Evolutionary conservation across 108 stramenopile species (phyloP).

Genomic region (Epithemia pelagica): DNA sequence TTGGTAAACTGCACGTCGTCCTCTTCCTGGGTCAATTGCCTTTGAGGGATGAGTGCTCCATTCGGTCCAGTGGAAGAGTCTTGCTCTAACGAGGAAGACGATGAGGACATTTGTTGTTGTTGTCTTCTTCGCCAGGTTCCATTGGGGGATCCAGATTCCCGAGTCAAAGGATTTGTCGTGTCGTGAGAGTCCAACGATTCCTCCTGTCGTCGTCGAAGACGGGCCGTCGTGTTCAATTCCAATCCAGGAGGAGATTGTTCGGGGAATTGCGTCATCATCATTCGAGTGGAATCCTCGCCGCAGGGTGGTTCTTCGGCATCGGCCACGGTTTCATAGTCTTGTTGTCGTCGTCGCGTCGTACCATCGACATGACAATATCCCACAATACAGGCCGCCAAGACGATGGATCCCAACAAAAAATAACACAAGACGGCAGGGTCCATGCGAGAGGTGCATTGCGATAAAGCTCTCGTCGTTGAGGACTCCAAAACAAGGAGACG

Average conservation of each 20-base stretch:
- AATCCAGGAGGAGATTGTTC: constrained; percentile 9
- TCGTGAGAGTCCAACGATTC: not conserved
- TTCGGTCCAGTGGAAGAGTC: not conserved
- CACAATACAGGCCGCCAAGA: constrained; percentile 28
- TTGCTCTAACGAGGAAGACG: not conserved
- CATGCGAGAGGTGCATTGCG: constrained; percentile 17
- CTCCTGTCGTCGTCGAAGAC: not conserved
- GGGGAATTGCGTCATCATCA: constrained; percentile 3
- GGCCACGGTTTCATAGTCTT: constrained; percentile 13
- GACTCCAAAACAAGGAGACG: not conserved
- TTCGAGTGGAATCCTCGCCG: not conserved
- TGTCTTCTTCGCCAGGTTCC: no score
- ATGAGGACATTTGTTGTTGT: not conserved
- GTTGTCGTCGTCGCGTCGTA: not conserved
- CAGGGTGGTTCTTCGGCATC: not conserved
- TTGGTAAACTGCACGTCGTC: not conserved
- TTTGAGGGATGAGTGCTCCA: not conserved
- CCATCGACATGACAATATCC: constrained; percentile 22
- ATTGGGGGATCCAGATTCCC: no score
- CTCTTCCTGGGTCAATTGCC: not conserved
- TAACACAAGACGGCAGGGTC: constrained; percentile 41
- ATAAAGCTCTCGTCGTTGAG: constrained; percentile 5
- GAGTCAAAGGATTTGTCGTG: not conserved
- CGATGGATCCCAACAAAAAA: constrained; percentile 27
- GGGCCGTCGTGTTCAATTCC: constrained; percentile 14